Conservation (phyloP, 768 basidiomycete species). For the Lactarius sp. region DNA sequence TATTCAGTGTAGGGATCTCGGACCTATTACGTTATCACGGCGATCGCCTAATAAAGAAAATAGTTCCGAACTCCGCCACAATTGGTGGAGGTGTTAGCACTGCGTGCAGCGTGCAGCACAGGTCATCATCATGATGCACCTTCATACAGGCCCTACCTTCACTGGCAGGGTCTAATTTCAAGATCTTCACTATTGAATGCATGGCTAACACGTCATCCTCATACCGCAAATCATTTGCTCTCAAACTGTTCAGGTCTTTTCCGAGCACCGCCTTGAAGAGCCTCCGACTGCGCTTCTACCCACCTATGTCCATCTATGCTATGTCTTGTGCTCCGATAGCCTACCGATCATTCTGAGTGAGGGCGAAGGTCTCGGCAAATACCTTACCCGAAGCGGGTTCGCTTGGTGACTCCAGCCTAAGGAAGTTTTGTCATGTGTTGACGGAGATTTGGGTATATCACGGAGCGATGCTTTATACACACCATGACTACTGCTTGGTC, state of each 20-base stretch:
- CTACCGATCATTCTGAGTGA: slow-evolving; percentile 8
- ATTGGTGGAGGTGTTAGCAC: slow-evolving; percentile 1
- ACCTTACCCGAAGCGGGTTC: slow-evolving; percentile 17
- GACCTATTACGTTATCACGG: not conserved
- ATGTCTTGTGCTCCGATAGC: slow-evolving; percentile 10
- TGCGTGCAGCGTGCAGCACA: not conserved
- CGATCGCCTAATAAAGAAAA: slow-evolving; percentile 4
- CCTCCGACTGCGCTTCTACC: slow-evolving; percentile 8
- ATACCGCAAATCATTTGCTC: not conserved
- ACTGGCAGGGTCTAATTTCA: not conserved
- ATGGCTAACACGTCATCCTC: not conserved
- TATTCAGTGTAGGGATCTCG: not conserved
- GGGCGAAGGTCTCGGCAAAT: slow-evolving; percentile 6
- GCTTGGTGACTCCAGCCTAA: slow-evolving; percentile 8
- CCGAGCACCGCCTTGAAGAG: slow-evolving; percentile 13
- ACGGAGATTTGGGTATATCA: slow-evolving; percentile 10
- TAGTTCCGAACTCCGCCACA: slow-evolving; percentile 7
- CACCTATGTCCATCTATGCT: slow-evolving; percentile 7
- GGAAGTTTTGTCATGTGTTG: slow-evolving; percentile 15
- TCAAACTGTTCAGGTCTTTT: not conserved
- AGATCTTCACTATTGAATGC: slow-evolving; percentile 4
- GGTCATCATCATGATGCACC: not conserved
- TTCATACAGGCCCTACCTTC: not conserved
- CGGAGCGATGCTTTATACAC: slow-evolving; percentile 8
- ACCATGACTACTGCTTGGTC: not conserved